Evolutionary conservation across 345 rosid genomes (phyloP).

Genomic region (Melaleuca alternifolia): DNA sequence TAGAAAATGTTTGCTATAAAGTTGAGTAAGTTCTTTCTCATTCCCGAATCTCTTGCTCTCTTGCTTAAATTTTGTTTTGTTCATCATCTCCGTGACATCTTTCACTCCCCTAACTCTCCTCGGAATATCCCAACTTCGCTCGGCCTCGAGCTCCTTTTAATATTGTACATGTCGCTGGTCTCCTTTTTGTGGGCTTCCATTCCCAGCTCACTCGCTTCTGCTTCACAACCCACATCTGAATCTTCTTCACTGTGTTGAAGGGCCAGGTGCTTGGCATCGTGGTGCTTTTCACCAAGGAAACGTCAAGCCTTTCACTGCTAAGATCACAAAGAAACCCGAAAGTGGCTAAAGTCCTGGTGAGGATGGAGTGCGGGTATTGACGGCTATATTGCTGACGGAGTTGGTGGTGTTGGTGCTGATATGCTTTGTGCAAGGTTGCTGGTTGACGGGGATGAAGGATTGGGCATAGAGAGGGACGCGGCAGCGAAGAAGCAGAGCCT

Average conservation of each 20-base stretch:
- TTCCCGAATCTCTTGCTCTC: constrained; percentile 40
- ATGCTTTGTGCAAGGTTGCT: constrained; percentile 27
- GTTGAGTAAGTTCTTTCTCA: constrained; percentile 39
- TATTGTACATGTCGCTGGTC: constrained; percentile 36
- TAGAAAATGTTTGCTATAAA: too few species aligned
- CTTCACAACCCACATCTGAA: constrained; percentile 38
- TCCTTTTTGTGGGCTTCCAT: constrained; percentile 37
- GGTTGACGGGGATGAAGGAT: constrained; percentile 45
- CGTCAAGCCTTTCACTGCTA: constrained; percentile 27
- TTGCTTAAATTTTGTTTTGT: constrained; percentile 21
- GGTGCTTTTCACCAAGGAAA: constrained; percentile 35
- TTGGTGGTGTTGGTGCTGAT: constrained; percentile 26
- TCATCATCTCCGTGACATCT: constrained; percentile 34
- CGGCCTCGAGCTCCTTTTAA: constrained; percentile 28
- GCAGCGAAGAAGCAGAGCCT: constrained; percentile 26
- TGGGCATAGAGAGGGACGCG: constrained; percentile 35
- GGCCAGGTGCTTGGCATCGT: constrained; percentile 30
- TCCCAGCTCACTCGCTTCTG: constrained; percentile 29
- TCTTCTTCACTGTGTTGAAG: constrained; percentile 26
- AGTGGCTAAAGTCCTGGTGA: constrained; percentile 48
- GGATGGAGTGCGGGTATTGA: constrained; percentile 46
- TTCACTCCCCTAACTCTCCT: constrained; percentile 34
- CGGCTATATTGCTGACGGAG: constrained; percentile 41
- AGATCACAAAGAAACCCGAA: constrained; percentile 29
- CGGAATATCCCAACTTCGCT: constrained; percentile 44